Conservation (phyloP, 2,329 filamentous ascomycete species). For the Botryotinia calthae region DNA sequence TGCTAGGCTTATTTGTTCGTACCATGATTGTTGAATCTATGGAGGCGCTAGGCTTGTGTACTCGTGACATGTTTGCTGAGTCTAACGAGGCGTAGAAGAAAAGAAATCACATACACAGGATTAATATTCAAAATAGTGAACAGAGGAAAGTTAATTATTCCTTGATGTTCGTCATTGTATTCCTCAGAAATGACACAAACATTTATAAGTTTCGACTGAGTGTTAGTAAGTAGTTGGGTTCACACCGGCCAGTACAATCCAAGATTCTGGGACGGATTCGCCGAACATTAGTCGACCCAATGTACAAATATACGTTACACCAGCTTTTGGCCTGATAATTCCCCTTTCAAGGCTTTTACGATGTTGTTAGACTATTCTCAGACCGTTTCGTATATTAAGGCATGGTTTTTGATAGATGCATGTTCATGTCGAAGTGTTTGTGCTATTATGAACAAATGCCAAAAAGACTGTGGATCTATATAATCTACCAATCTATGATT, state of each 20-base stretch:
- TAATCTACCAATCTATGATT: background rate
- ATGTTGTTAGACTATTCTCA: background rate
- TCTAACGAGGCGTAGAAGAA: background rate
- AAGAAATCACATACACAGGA: background rate
- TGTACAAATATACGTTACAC: background rate
- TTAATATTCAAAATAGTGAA: background rate
- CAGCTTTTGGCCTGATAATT: background rate
- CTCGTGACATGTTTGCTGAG: background rate
- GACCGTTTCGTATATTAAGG: background rate
- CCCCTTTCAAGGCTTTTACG: background rate
- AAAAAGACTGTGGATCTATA: background rate
- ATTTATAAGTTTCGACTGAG: background rate
- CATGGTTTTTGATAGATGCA: background rate
- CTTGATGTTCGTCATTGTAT: background rate
- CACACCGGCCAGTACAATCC: background rate
- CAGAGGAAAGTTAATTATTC: background rate
- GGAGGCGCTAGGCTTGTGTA: background rate
- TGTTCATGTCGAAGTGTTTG: background rate
- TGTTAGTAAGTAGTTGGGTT: background rate
- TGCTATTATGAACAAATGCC: background rate
- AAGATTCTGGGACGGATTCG: background rate
- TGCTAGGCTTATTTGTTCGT: background rate
- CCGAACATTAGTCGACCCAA: background rate
- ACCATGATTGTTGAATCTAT: background rate
- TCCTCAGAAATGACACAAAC: background rate